Conservation (phyloP, 148 eudicot species). For the Chenopodium formosanum region DNA sequence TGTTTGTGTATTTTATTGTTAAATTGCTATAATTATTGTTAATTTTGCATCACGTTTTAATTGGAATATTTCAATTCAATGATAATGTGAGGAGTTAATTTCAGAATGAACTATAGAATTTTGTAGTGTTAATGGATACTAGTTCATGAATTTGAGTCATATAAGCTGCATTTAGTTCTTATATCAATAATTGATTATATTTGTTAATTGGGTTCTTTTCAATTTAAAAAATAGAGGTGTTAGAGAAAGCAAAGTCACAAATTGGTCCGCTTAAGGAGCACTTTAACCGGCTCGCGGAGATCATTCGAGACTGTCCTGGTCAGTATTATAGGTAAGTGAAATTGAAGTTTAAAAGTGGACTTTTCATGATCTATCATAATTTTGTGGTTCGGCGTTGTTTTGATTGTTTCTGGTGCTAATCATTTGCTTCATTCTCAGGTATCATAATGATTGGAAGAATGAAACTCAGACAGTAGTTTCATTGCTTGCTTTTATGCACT, state of each 20-base stretch:
- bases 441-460: slow-evolving; percentile 88
- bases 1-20: background rate
- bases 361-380: background rate
- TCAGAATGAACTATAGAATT: background rate
- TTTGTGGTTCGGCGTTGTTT: background rate
- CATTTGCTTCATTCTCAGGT: slow-evolving; percentile 42
- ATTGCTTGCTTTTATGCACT: slow-evolving; percentile 84
- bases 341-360: background rate
- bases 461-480: slow-evolving; percentile 83
- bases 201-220: background rate
- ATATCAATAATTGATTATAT: background rate
- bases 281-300: slow-evolving; percentile 65
- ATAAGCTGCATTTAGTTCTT: background rate
- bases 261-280: slow-evolving; percentile 59
- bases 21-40: background rate
- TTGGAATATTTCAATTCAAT: background rate
- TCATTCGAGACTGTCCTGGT: slow-evolving; percentile 74
- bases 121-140: background rate
- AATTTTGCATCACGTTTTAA: background rate
- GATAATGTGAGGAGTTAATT: background rate
- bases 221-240: slow-evolving; percentile 47
- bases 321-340: slow-evolving; percentile 79
- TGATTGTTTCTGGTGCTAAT: background rate
- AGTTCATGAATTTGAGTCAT: background rate
- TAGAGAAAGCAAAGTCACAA: slow-evolving; percentile 78